These are phyloP conservation scores for Arabis hirsuta DNA, from an alignment of 345 rosid species.

Conservation along the genomic window DNA sequence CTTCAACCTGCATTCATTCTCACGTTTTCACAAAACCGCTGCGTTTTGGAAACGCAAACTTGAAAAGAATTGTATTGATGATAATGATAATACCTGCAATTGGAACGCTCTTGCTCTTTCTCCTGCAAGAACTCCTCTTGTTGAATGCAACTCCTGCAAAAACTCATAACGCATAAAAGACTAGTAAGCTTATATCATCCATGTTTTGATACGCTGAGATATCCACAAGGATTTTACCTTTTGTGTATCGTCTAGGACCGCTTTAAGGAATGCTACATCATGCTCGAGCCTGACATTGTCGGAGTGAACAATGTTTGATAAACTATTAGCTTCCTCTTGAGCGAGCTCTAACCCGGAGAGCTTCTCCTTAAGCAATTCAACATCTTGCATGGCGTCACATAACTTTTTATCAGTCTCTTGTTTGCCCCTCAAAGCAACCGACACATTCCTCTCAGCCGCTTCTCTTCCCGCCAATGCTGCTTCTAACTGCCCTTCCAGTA, in stretches of 20 bases:
- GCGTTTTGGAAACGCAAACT: not conserved
- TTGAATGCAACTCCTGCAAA: slow-evolving; percentile 77
- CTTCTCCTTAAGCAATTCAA: slow-evolving; percentile 89
- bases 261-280: slow-evolving; percentile 95
- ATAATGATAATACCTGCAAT: slow-evolving; percentile 61
- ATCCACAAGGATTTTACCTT: slow-evolving; percentile 57
- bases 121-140: slow-evolving; percentile 92
- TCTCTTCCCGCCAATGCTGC: slow-evolving; percentile 71
- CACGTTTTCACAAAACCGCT: slow-evolving; percentile 3
- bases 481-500: slow-evolving; percentile 76
- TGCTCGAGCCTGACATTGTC: slow-evolving; percentile 98
- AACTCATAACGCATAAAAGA: not conserved
- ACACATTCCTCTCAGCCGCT: slow-evolving; percentile 70
- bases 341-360: slow-evolving; percentile 71
- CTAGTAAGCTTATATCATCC: slow-evolving; percentile 2
- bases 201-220: slow-evolving; percentile 6
- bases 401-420: slow-evolving; percentile 85
- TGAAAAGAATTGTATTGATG: not conserved
- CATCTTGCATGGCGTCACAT: slow-evolving; percentile 66
- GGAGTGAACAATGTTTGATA: slow-evolving; percentile 87
- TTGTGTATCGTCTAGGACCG: slow-evolving; percentile 91
- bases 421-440: slow-evolving; percentile 72
- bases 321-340: slow-evolving; percentile 87
- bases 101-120: slow-evolving; percentile 98
- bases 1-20: slow-evolving; percentile 71